These are phyloP conservation scores for Myriangium duriaei DNA, from an alignment of 2,329 filamentous ascomycete species.

Conservation along the genomic window DNA sequence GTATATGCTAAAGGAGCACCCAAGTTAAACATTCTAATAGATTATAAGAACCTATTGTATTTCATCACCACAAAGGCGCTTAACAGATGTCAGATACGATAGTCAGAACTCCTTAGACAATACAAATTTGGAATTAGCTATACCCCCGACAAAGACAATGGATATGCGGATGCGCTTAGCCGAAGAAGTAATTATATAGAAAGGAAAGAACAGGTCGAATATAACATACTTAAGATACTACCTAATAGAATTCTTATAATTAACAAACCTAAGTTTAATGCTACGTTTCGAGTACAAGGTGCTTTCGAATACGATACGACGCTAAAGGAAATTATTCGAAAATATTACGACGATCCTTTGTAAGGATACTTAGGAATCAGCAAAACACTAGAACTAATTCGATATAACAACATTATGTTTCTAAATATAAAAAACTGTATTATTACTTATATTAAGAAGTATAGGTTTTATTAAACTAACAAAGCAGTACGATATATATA, in stretches of 20 bases:
- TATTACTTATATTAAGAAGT: background rate
- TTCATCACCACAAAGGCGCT: conserved; percentile 4
- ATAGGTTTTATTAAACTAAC: background rate
- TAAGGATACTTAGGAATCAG: background rate
- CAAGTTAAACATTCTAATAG: conserved; percentile 2
- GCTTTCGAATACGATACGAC: background rate
- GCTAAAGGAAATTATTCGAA: background rate
- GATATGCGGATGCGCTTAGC: conserved; percentile 2
- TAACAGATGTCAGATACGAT: conserved; percentile 7
- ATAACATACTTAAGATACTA: background rate
- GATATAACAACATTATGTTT: conserved; percentile 1
- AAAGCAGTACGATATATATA: background rate
- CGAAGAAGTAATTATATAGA: conserved; percentile 1
- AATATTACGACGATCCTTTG: background rate
- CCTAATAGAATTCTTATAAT: conserved; percentile 1
- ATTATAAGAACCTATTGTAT: conserved; percentile 11
- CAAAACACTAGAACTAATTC: conserved; percentile 4
- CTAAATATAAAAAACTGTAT: conserved; percentile 3
- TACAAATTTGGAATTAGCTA: conserved; percentile 11
- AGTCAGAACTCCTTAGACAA: conserved; percentile 7
- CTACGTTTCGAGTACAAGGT: too few relatives aligned
- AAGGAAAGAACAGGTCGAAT: background rate
- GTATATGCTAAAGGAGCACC: conserved; percentile 8
- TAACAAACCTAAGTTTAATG: background rate
- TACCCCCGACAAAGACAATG: conserved; percentile 3